These are phyloP conservation scores for Pseudoperonospora humuli DNA, from an alignment of 352 stramenopile species.

Conservation along the genomic window DNA sequence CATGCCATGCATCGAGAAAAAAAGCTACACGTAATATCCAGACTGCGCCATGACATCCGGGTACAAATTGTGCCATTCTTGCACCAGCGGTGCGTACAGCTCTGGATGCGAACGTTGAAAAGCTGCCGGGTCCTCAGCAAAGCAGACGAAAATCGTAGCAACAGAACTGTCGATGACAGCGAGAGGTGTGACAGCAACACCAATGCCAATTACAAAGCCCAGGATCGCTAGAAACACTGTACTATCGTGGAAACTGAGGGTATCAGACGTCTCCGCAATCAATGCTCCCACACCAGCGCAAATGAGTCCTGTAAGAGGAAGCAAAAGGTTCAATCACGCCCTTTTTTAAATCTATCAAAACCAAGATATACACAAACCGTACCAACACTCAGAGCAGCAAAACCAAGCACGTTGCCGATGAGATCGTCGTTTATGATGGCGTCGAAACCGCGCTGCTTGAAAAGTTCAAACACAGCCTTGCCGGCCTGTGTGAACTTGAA, in stretches of 20 bases:
- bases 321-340: not conserved
- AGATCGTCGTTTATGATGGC: slow-evolving; percentile 95
- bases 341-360: not conserved
- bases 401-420: slow-evolving; percentile 87
- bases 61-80: slow-evolving; percentile 86
- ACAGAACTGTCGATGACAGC: slow-evolving; percentile 91
- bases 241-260: slow-evolving; percentile 56
- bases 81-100: slow-evolving; percentile 72
- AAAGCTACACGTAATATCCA: slow-evolving; percentile 69
- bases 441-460: slow-evolving; percentile 90
- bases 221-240: slow-evolving; percentile 73
- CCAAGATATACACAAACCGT: slow-evolving; percentile 4
- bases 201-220: slow-evolving; percentile 84
- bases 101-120: slow-evolving; percentile 76
- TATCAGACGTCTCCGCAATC: slow-evolving; percentile 41
- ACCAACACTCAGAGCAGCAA: slow-evolving; percentile 86
- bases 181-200: slow-evolving; percentile 85
- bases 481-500: slow-evolving; percentile 91
- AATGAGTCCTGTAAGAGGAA: slow-evolving; percentile 43
- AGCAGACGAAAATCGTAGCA: slow-evolving; percentile 95
- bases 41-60: slow-evolving; percentile 85
- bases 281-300: slow-evolving; percentile 51
- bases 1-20: too few species aligned
- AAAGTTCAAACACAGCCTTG: slow-evolving; percentile 90
- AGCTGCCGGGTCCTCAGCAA: slow-evolving; percentile 86